Evolutionary conservation across 2,329 filamentous ascomycete genomes (phyloP).

Genomic region (Clarireedia paspali): DNA sequence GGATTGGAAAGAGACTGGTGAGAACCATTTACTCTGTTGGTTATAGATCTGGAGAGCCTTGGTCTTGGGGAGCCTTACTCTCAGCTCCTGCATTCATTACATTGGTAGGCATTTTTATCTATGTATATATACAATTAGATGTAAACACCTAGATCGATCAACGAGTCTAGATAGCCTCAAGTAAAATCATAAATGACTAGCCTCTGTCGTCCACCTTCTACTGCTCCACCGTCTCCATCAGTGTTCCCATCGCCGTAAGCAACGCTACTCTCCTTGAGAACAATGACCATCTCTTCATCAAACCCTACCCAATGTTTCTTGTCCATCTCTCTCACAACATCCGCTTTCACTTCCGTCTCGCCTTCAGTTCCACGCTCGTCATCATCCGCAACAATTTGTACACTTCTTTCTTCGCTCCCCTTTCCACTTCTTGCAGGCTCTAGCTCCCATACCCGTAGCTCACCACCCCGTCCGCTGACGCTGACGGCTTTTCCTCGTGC

Average conservation of each 20-base stretch:
- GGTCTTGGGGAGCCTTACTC: too few relatives aligned
- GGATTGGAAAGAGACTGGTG: too few relatives aligned
- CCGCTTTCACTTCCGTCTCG: not conserved
- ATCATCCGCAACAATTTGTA: not conserved
- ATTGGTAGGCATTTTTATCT: too few relatives aligned
- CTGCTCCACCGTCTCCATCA: not conserved
- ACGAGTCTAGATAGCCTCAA: not conserved
- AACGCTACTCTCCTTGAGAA: constrained; percentile 37
- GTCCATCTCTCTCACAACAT: not conserved
- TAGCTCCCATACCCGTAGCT: not conserved
- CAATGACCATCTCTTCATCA: constrained; percentile 63
- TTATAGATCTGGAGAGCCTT: too few relatives aligned
- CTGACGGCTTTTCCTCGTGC: constrained; percentile 63
- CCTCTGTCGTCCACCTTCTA: constrained; percentile 36
- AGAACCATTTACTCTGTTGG: too few relatives aligned
- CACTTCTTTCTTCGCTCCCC: not conserved
- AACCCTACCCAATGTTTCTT: constrained; percentile 54
- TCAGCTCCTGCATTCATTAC: too few relatives aligned
- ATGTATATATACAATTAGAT: too few relatives aligned
- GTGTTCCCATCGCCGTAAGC: not conserved
- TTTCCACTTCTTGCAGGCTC: constrained; percentile 9
- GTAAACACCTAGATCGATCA: too few relatives aligned
- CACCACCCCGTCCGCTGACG: constrained; percentile 17
- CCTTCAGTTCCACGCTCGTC: not conserved
- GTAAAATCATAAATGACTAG: constrained; percentile 65